Conservation (phyloP, 257 asterid genomes). For the Eucommia ulmoides region DNA sequence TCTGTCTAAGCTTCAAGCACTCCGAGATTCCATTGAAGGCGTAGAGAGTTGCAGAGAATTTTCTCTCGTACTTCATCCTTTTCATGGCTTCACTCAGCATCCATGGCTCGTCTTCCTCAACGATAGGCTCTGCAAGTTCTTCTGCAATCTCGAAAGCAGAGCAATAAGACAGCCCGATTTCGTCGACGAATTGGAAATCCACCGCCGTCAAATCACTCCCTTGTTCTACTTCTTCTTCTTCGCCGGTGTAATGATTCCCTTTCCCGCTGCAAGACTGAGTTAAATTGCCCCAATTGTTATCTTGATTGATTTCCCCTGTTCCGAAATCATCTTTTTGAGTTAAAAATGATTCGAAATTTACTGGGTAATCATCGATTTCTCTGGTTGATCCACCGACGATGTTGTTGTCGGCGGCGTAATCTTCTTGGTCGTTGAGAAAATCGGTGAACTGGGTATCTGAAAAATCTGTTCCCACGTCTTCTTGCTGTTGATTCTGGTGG, state of each 20-base stretch:
- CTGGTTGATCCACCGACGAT: neutral
- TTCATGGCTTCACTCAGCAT: slow-evolving; percentile 49
- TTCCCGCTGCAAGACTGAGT: neutral
- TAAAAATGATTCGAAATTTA: slow-evolving; percentile 10
- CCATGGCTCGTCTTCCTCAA: slow-evolving; percentile 20
- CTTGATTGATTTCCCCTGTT: slow-evolving; percentile 3
- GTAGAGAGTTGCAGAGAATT: slow-evolving; percentile 59
- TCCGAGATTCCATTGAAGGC: slow-evolving; percentile 71
- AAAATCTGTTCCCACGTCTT: slow-evolving; percentile 20
- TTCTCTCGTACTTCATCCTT: slow-evolving; percentile 72
- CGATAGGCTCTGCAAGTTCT: slow-evolving; percentile 8
- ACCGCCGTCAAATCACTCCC: neutral
- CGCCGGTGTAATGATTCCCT: neutral
- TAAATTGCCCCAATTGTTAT: neutral
- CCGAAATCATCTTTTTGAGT: slow-evolving; percentile 6
- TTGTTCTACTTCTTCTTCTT: neutral
- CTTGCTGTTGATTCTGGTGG: neutral
- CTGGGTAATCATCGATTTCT: neutral
- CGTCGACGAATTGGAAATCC: slow-evolving; percentile 3
- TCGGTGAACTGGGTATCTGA: slow-evolving; percentile 39
- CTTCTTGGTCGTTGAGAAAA: slow-evolving; percentile 46
- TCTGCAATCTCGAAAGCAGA: neutral
- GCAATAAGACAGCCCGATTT: neutral
- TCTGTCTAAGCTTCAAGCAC: slow-evolving; percentile 47
- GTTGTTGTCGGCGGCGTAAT: slow-evolving; percentile 13